Conservation (phyloP, 768 basidiomycete genomes). For the Phlegmacium glaucopus region DNA sequence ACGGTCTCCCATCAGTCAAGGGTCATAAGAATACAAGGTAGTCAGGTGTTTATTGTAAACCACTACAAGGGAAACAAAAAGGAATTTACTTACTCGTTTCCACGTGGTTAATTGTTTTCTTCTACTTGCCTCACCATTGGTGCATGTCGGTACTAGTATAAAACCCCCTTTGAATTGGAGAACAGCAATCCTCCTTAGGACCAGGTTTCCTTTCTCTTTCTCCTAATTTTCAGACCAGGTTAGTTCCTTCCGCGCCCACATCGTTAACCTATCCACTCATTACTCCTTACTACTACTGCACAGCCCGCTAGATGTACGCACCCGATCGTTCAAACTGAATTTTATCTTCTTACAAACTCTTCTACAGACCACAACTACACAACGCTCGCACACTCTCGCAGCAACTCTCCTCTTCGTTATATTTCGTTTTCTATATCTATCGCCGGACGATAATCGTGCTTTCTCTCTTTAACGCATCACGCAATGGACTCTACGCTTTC, state of each 20-base stretch:
- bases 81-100: too few species aligned
- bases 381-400: constrained; percentile 9
- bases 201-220: constrained; percentile 27
- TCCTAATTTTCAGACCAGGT: constrained; percentile 19
- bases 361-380: not conserved
- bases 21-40: too few species aligned
- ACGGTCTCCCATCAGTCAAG: not conserved
- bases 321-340: constrained; percentile 2
- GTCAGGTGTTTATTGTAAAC: too few species aligned
- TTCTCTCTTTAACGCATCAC: constrained; percentile 22
- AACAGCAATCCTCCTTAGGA: constrained; percentile 15
- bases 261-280: constrained; percentile 3
- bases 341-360: constrained; percentile 1
- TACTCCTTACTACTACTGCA: constrained; percentile 6
- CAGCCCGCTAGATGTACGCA: constrained; percentile 13
- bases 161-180: constrained; percentile 6
- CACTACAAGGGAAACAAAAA: too few species aligned
- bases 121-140: too few species aligned
- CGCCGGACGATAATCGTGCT: constrained; percentile 60
- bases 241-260: constrained; percentile 10
- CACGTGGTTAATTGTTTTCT: constrained; percentile 6
- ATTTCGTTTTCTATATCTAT: constrained; percentile 30
- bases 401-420: constrained; percentile 31
- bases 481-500: constrained; percentile 43
- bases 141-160: not conserved